Conservation (phyloP, 371 early-diverging fungal genomes). For the Mucor plumbeus region DNA sequence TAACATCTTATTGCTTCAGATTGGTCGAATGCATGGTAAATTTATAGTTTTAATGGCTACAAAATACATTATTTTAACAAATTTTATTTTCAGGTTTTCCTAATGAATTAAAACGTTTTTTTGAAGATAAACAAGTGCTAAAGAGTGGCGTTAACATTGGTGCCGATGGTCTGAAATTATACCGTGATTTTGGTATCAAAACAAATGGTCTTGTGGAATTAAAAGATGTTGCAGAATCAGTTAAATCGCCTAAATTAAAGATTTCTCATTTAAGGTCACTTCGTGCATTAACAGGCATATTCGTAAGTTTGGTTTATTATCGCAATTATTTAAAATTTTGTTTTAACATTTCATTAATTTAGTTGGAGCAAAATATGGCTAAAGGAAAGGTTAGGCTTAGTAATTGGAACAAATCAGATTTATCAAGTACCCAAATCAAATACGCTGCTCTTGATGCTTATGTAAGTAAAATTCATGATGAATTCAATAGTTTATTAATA, state of each 20-base stretch:
- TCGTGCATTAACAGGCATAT: conserved; percentile 41
- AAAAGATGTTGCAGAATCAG: conserved; percentile 34
- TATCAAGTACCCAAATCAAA: conserved; percentile 41
- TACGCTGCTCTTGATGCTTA: conserved; percentile 71
- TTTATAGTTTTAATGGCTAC: not conserved
- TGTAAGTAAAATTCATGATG: conserved; percentile 25
- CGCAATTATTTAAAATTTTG: not conserved
- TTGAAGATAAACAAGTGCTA: conserved; percentile 41
- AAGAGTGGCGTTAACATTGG: conserved; percentile 63
- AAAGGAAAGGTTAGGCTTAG: conserved; percentile 51
- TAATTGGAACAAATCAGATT: conserved; percentile 48
- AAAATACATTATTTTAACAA: not conserved
- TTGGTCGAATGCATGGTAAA: conserved; percentile 46
- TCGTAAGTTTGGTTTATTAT: conserved; percentile 40
- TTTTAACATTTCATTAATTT: not conserved
- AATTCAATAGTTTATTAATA: not conserved
- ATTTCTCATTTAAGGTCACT: conserved; percentile 43
- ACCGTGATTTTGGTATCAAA: conserved; percentile 53
- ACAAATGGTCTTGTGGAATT: conserved; percentile 63
- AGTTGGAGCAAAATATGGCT: conserved; percentile 54
- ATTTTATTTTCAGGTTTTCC: conserved; percentile 42
- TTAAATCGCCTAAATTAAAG: conserved; percentile 32
- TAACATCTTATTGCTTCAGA: conserved; percentile 53
- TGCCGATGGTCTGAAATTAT: conserved; percentile 55
- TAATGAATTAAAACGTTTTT: conserved; percentile 36